Evolutionary conservation across 805 yeast genomes (phyloP).

Genomic region (Grigorovia yakushimaensis): DNA sequence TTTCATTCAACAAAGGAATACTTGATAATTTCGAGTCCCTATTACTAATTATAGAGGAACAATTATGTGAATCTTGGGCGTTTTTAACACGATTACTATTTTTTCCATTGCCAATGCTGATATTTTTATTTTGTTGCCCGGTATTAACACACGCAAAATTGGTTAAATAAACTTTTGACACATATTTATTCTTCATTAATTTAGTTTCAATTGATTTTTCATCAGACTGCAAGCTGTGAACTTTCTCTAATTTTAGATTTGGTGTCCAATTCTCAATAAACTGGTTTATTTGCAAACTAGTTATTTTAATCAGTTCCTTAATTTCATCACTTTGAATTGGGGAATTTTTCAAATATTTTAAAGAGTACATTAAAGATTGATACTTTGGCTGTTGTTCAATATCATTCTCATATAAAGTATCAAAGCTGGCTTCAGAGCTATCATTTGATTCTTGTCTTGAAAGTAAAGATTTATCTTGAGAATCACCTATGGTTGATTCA

Average conservation of each 20-base stretch:
- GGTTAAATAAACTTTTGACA: slow-evolving; percentile 15
- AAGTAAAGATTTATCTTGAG: too few relatives aligned
- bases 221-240: neutral
- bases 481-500: too few relatives aligned
- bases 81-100: too few relatives aligned
- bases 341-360: slow-evolving; percentile 10
- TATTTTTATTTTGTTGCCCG: too few relatives aligned
- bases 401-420: slow-evolving; percentile 14
- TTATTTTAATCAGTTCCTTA: slow-evolving; percentile 10
- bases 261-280: slow-evolving; percentile 16
- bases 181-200: slow-evolving; percentile 22
- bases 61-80: too few relatives aligned
- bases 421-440: too few relatives aligned
- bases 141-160: slow-evolving; percentile 8
- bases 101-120: too few relatives aligned
- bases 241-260: slow-evolving; percentile 8
- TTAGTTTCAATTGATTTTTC: slow-evolving; percentile 22
- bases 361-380: slow-evolving; percentile 8
- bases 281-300: slow-evolving; percentile 10
- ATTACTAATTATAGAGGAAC: neutral
- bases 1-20: slow-evolving; percentile 22
- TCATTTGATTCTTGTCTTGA: too few relatives aligned
- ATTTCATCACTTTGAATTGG: slow-evolving; percentile 6
- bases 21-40: slow-evolving; percentile 1
- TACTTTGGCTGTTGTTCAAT: slow-evolving; percentile 11